Base-by-base conservation (phyloP, 345 rosid genomes). In the Iberis pinnata region DNA sequence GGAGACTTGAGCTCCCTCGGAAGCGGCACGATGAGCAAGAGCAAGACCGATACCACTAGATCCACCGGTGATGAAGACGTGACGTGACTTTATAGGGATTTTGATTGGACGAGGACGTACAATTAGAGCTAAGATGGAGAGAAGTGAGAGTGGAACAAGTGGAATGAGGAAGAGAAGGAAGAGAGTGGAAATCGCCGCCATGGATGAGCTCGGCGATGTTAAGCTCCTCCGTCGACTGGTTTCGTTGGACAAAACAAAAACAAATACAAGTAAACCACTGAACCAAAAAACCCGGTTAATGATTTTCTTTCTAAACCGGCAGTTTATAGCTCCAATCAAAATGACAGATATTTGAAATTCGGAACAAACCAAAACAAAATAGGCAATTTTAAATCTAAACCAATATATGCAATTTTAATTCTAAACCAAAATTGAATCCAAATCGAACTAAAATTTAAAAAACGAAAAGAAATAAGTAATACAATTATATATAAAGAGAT, bases 31-130 rank as follows among this genome's bases (percentile, higher is more conserved):
- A n/a, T 75, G 81, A 10, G 95, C 97, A 6, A 86, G 58, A 12
- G 95, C 88, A 5, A 83, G 73, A 10, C 97, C 93, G 36, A 89
- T 89, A 37, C 93, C 97, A 54, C 86, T 86, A 36, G 97, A 89
- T 54, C 95, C 93, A 29, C 97, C 93, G 37, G 95, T 89, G 71
- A 86, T 70, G 81, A 86, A 81, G 12, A 86, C 88, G 64, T 83
- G 95, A 48, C 95, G 86, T 49, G 69, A 63, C 59, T 80, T 83
- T 51, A 86, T 75, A 1, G 86, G 80, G 77, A 89, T 70, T 32
- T 6, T 69, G 62, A 72, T 72, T 7, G 84, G 81, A 2, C 76
- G 70, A 18, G 93, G 95, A 2, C 82, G 75, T 47, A 72, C 80
- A 35, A 83, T 72, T 42, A 75, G 13, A 51, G 49, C 70, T 31